Evolutionary conservation across 2,329 filamentous ascomycete genomes (phyloP).

Genomic region (Lecanicillium sp.): DNA sequence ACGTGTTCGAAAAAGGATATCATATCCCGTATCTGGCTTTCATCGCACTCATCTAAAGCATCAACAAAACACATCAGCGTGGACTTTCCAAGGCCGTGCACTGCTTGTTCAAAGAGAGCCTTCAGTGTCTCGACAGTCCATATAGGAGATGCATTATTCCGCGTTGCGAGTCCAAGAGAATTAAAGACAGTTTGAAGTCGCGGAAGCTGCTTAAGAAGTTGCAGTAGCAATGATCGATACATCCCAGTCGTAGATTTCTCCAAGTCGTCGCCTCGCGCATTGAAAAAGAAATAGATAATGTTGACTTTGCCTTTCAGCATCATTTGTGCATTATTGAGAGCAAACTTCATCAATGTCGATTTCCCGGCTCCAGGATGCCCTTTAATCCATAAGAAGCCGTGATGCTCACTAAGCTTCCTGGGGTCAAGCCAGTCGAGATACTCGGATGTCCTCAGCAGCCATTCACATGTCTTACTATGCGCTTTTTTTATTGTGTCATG

Average conservation of each 20-base stretch:
- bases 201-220: slow-evolving; percentile 28
- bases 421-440: slow-evolving; percentile 7
- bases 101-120: not conserved
- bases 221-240: slow-evolving; percentile 38
- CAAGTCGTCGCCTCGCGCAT: slow-evolving; percentile 31
- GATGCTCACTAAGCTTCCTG: not conserved
- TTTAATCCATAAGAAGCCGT: slow-evolving; percentile 26
- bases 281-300: slow-evolving; percentile 40
- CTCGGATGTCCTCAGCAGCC: not conserved
- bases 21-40: slow-evolving; percentile 31
- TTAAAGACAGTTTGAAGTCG: slow-evolving; percentile 7
- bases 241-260: slow-evolving; percentile 38
- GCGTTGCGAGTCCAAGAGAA: not conserved
- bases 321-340: slow-evolving; percentile 6
- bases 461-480: not conserved
- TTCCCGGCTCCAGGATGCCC: slow-evolving; percentile 37
- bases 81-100: not conserved
- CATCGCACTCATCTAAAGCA: slow-evolving; percentile 41
- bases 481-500: not conserved
- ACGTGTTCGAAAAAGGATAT: slow-evolving; percentile 31
- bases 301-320: slow-evolving; percentile 10
- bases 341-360: slow-evolving; percentile 37
- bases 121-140: not conserved
- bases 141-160: not conserved
- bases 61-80: slow-evolving; percentile 25